phyloP scores from a whole-genome alignment of 148 eudicot species.

The Arbutus unedo region DNA sequence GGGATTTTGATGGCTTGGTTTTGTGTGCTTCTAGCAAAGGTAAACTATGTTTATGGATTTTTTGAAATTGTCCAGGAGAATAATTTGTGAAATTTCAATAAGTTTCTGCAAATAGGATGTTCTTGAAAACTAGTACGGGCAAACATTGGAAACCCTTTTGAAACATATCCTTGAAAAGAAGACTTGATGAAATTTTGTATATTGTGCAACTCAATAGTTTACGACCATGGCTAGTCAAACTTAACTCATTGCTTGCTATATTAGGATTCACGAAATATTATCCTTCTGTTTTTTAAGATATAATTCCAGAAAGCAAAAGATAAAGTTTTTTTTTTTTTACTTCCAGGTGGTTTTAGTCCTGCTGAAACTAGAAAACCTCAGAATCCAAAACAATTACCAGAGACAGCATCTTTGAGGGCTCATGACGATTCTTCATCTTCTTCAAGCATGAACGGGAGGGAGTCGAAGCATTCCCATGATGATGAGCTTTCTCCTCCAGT shows the following conservation, averaged over 20 bases:
- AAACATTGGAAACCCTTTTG: background rate
- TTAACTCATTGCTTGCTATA: no score
- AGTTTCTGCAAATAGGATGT: no score
- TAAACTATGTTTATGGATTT: background rate
- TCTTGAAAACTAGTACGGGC: background rate
- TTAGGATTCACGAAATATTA: no score
- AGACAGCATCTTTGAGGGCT: constrained; percentile 70
- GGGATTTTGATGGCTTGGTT: background rate
- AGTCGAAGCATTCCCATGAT: constrained; percentile 53
- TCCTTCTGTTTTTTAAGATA: background rate
- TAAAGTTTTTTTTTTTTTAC: background rate
- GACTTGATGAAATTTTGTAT: no score
- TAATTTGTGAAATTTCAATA: no score
- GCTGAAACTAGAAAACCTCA: constrained; percentile 44
- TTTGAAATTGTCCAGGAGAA: background rate
- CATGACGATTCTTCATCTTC: constrained; percentile 75
- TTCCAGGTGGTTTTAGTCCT: constrained; percentile 64
- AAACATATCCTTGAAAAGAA: no score
- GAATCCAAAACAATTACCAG: constrained; percentile 64
- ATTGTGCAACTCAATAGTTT: no score
- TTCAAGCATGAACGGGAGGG: constrained; percentile 60
- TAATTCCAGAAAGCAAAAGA: constrained; percentile 1
- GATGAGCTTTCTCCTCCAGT: constrained; percentile 70
- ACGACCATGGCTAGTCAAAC: no score
- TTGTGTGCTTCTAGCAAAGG: background rate